Conservation (phyloP, 768 basidiomycete genomes). For the Xerocomellus amylosporus region DNA sequence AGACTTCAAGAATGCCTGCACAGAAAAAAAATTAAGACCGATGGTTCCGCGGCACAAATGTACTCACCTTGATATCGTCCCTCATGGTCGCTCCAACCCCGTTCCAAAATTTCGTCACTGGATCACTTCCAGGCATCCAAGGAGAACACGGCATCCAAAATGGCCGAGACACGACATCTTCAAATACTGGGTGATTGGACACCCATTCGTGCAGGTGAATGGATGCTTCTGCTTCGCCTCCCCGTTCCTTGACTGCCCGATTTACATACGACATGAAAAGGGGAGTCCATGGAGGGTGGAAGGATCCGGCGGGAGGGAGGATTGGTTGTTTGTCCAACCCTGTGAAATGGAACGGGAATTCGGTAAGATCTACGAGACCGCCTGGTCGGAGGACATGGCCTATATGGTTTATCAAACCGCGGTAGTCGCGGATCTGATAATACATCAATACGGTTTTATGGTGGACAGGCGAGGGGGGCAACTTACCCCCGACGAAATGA, state of each 20-base stretch:
- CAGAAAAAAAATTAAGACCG: neutral
- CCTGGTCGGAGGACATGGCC: conserved; percentile 64
- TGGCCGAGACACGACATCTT: conserved; percentile 54
- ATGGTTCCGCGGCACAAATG: neutral
- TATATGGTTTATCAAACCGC: conserved; percentile 62
- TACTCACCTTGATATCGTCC: conserved; percentile 56
- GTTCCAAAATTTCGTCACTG: conserved; percentile 35
- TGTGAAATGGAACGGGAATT: conserved; percentile 69
- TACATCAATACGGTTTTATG: conserved; percentile 14
- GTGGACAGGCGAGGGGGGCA: conserved; percentile 5
- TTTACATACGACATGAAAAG: conserved; percentile 60
- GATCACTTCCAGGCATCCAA: conserved; percentile 35
- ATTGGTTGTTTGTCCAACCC: conserved; percentile 47
- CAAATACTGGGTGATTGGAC: conserved; percentile 50
- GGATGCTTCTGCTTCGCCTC: conserved; percentile 65
- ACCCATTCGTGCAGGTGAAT: conserved; percentile 55
- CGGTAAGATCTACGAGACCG: conserved; percentile 62
- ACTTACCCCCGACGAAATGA: conserved; percentile 72
- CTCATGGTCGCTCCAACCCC: conserved; percentile 46
- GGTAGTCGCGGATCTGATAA: conserved; percentile 65
- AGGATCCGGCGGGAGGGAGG: conserved; percentile 39
- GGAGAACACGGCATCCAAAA: conserved; percentile 64
- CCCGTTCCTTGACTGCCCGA: conserved; percentile 51
- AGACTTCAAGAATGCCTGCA: conserved; percentile 61
- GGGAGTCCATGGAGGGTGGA: conserved; percentile 56